Evolutionary conservation across 2,329 filamentous ascomycete species (phyloP).

Genomic region (Nemania serpens): DNA sequence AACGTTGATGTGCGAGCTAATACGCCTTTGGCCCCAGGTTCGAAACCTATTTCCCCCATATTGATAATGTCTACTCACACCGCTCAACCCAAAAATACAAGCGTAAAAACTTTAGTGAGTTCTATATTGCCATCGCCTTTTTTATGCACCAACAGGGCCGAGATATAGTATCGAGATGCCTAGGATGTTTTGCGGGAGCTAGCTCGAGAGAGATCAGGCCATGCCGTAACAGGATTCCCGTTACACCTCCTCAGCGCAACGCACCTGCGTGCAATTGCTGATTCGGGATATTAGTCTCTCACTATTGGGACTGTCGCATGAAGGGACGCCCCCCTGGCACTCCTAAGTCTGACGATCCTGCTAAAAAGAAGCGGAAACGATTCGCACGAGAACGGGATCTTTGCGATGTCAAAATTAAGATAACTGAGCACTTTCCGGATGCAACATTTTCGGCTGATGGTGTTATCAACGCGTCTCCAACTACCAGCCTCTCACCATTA

Average conservation of each 20-base stretch:
- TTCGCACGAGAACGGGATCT: slow-evolving; percentile 74
- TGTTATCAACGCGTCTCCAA: slow-evolving; percentile 28
- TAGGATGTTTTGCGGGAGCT: not conserved
- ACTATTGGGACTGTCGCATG: slow-evolving; percentile 84
- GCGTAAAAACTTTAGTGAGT: slow-evolving; percentile 69
- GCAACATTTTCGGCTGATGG: slow-evolving; percentile 44
- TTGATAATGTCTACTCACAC: slow-evolving; percentile 85
- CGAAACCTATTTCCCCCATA: slow-evolving; percentile 79
- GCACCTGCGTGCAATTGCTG: slow-evolving; percentile 1
- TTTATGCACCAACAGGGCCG: not conserved
- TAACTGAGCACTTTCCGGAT: slow-evolving; percentile 76
- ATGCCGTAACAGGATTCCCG: not conserved
- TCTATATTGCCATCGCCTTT: not conserved
- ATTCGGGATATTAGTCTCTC: slow-evolving; percentile 55
- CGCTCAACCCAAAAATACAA: slow-evolving; percentile 82
- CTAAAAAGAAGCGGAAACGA: slow-evolving; percentile 81
- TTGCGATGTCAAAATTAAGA: slow-evolving; percentile 88
- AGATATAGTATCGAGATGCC: not conserved
- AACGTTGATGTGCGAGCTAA: slow-evolving; percentile 19
- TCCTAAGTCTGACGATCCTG: slow-evolving; percentile 77
- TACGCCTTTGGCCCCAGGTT: slow-evolving; percentile 56
- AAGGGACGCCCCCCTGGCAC: slow-evolving; percentile 80
- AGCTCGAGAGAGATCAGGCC: not conserved
- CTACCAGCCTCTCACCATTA: slow-evolving; percentile 31
- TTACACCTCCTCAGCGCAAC: not conserved